Conservation (phyloP, 225 moss, liverwort and hornwort species). For the Rhytidiadelphus loreus region DNA sequence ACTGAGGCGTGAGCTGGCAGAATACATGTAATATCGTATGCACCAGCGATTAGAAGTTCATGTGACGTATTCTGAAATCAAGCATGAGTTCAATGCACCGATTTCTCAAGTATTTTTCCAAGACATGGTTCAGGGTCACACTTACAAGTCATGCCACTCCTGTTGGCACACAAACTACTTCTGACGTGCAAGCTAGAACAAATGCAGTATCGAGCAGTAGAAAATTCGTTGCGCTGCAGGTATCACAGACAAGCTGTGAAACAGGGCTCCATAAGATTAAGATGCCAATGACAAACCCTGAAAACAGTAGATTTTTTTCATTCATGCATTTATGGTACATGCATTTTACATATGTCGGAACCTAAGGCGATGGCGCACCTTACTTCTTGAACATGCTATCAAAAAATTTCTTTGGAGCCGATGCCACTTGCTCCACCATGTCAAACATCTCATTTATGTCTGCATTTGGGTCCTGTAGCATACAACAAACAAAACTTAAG, state of each 20-base stretch:
- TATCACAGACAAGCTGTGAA: background rate
- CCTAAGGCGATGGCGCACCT: background rate
- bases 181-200: background rate
- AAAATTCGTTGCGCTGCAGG: background rate
- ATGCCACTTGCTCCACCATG: slow-evolving; percentile 95
- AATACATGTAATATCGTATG: background rate
- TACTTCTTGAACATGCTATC: slow-evolving; percentile 72
- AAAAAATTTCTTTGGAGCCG: slow-evolving; percentile 83
- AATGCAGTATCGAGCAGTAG: background rate
- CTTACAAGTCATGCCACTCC: background rate
- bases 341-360: background rate
- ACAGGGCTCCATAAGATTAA: background rate
- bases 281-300: background rate
- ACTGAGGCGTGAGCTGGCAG: background rate
- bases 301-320: background rate
- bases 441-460: slow-evolving; percentile 98
- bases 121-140: background rate
- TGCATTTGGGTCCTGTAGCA: slow-evolving; percentile 74
- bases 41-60: background rate
- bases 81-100: background rate
- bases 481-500: background rate
- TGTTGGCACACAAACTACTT: background rate
- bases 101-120: background rate
- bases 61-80: background rate
- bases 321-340: background rate